Base-by-base conservation (phyloP, 768 basidiomycete species). In the Kwoniella sp. region DNA sequence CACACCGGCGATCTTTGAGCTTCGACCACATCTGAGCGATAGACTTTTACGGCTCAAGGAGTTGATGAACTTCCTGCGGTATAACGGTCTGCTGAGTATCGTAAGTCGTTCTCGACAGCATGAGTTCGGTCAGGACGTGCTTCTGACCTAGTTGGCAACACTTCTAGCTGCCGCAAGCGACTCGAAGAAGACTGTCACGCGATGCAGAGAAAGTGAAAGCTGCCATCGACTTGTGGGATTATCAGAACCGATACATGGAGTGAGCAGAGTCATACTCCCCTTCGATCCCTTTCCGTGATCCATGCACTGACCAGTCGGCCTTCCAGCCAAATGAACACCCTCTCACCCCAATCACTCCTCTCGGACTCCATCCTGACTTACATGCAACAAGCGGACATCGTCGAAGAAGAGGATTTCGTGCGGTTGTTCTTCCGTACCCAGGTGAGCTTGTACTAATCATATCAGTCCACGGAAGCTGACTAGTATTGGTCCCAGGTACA, bases 181-280 rank as follows among this genome's bases (percentile, higher is more conserved):
- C 88, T 65, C 86, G 92, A 22, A 88, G 93, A 72, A 84, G 84
- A 28, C 82, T 97, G 20, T 88, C 87, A 38, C 86, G 85, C 22
- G 90, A 96, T 74, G 92, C 91, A 1, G 94, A 96, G 81, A 92
- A 91, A 73, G 83, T 95, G 20, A 88, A 88, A 67, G 90, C 91
- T 1, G 88, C 86, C 4, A 86, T 88, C 65, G 88, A 90, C 45
- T 82, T 96, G 25, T 96, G 94, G 94, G 72, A 77, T 4, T 72
- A 80, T 52, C 80, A 81, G 29, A 82, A 82, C 58, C 58, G 70
- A 0, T 52, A 79, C 4, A 73, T 80, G 71, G 76, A 73, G 81
- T 81, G 29, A 9, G 41, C 17, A 20, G 4, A 45, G 78, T 70
- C 23, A 22, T 8, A 30, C n/a, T 37, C 23, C 53, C 13, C 29